Base-by-base conservation (phyloP, 495 filamentous ascomycete species). In the Hypoxylon intermedium region DNA sequence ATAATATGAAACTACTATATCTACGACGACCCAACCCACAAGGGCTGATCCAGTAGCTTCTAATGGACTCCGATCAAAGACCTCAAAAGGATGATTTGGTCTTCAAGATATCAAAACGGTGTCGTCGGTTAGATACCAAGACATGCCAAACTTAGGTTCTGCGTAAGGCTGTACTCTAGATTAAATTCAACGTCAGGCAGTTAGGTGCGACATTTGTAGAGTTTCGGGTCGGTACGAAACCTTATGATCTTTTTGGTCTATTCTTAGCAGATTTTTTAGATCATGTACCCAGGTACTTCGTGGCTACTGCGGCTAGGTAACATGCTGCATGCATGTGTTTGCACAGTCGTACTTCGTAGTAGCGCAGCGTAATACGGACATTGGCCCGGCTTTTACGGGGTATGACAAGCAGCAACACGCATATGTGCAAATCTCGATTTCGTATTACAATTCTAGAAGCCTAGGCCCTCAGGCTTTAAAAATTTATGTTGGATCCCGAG, bases 181-280 rank as follows among this genome's bases (percentile, higher is more conserved):
- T 30, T 40, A 40, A 40, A 34, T 34, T 40, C 19, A 40, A 2
- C n/a, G 9, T 26, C 24, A 26, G 7, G 24, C 24, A 26, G n/a
- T n/a, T n/a, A n/a, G n/a, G n/a, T 42, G 19, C 40, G 20, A 42
- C 19, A 23, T 21, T n/a, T 6, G 40, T 21, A 42, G 3, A 26
- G 4, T 26, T 57, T 40, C 59, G 59, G 59, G 53, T 34, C 59
- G 59, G 24, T 21, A 38, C 53, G 53, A 52, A 57, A 57, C 31
- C 38, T 21, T 47, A n/a, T n/a, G n/a, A n/a, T n/a, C n/a, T n/a
- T n/a, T n/a, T n/a, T n/a, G n/a, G 23, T 62, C 58, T 62, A 62
- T 56, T 55, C 21, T 51, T 62, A 62, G 58, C 18, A 62, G 24
- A n/a, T n/a, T n/a, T n/a, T n/a, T n/a, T n/a, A n/a, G n/a, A n/a